A percentile compares a stretch with the other conserved stretches of the same genome.
Evolutionary conservation across 495 filamentous ascomycete genomes (phyloP).

Genomic region (Penicillium subrubescens): DNA sequence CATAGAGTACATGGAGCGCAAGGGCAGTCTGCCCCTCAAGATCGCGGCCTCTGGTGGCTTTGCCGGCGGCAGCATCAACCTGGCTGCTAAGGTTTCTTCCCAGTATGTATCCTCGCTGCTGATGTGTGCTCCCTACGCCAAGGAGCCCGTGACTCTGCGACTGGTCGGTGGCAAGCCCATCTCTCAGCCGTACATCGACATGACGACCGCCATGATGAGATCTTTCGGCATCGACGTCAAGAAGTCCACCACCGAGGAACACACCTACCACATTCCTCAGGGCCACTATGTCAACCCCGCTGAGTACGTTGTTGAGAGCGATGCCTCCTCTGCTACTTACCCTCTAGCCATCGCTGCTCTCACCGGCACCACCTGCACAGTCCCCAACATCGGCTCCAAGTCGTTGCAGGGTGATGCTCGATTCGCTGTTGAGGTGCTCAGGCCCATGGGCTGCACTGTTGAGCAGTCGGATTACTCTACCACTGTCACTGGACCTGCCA

Average conservation of each 20-base stretch:
- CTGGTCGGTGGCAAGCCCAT: conserved; percentile 94
- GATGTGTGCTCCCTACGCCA: conserved; percentile 97
- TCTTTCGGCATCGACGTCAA: conserved; percentile 84
- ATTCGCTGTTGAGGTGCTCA: conserved; percentile 88
- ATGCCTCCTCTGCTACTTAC: conserved; percentile 97
- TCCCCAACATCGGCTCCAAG: conserved; percentile 90
- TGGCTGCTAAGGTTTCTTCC: conserved; percentile 92
- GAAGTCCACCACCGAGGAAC: conserved; percentile 69
- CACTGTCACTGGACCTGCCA: conserved; percentile 85
- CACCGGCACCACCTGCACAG: conserved; percentile 89
- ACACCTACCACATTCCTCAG: conserved; percentile 94
- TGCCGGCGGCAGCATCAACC: conserved; percentile 85
- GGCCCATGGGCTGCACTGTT: conserved; percentile 92
- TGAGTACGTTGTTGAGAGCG: conserved; percentile 91
- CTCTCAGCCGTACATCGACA: conserved; percentile 96
- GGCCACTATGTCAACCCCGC: conserved; percentile 81
- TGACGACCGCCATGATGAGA: conserved; percentile 98
- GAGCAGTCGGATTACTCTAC: conserved; percentile 83
- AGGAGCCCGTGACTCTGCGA: conserved; percentile 85
- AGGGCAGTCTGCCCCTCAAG: conserved; percentile 77
- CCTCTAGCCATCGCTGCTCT: conserved; percentile 94
- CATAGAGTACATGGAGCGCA: conserved; percentile 79
- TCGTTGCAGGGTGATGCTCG: conserved; percentile 95
- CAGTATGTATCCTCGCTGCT: conserved; percentile 97
- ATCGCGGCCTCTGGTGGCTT: conserved; percentile 84